Evolutionary conservation across 192 early-diverging fungal species (phyloP), one percentile per base, ranked within the genome.

Genomic region (Umbelopsis sp.): DNA sequence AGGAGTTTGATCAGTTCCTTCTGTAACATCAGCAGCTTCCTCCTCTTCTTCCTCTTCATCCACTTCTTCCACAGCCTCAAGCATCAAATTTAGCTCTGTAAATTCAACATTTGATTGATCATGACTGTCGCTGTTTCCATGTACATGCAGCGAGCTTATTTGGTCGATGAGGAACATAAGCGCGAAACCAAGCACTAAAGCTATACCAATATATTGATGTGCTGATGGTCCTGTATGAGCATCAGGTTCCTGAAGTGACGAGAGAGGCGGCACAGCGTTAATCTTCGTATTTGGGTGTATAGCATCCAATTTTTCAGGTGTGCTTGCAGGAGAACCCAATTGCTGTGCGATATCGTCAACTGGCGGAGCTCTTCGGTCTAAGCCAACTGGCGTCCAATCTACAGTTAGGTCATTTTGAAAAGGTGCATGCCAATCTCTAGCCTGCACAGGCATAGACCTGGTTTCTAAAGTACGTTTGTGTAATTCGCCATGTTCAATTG

Each of bases 141-240:
- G 78, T 16, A 70, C 22, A 51, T 83, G 82, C 16, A 70, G 37
- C 3, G 85, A 80, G 27, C 85, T 82, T 48, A 89, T 71, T 61
- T 90, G 87, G 76, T 97, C 95, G 21, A 97, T 89, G 47, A 97
- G 74, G 69, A 95, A 93, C 95, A 98, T 98, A 73, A 93, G 80
- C 23, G 85, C 84, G 72, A 96, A 98, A 21, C 96, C 96, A 37
- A 91, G 75, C 8, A 92, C 76, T 51, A 98, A 81, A 18, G 93
- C 83, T 52, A 92, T 77, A 7, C 96, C 94, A 72, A 98, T 89
- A 48, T 91, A 89, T 46, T 77, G 82, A 73, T 88, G 88, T 0
- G 85, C 67, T 18, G 71, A 52, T 35, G 68, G 51, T 23, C 75
- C 76, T 18, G 9, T 46, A 5, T 61, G 65, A 20, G 13, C 44